Evolutionary conservation across 1,284 basidiomycete species (phyloP).

Genomic region (Blastosporella zonata): DNA sequence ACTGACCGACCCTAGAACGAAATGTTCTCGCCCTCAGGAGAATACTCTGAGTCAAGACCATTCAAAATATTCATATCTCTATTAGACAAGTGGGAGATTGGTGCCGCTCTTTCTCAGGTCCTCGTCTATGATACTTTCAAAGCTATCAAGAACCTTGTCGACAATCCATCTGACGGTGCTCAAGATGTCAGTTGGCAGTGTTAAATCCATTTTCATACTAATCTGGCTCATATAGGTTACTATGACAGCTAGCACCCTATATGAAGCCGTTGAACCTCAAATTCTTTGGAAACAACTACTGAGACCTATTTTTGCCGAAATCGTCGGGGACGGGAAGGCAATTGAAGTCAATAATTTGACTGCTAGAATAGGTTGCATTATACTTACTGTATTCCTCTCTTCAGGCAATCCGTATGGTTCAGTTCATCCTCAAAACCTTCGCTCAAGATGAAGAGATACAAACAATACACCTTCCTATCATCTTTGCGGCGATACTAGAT

Average conservation of each 20-base stretch:
- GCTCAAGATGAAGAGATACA: slow-evolving; percentile 83
- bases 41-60: slow-evolving; percentile 77
- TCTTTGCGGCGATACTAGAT: slow-evolving; percentile 67
- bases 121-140: slow-evolving; percentile 81
- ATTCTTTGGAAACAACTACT: slow-evolving; percentile 84
- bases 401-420: slow-evolving; percentile 61
- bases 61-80: slow-evolving; percentile 96
- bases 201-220: background rate
- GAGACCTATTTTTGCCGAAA: slow-evolving; percentile 48
- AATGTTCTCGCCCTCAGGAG: slow-evolving; percentile 67
- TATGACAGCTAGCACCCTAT: slow-evolving; percentile 86
- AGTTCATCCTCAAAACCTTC: slow-evolving; percentile 73
- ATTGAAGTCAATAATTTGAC: slow-evolving; percentile 40
- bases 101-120: slow-evolving; percentile 74
- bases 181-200: slow-evolving; percentile 55
- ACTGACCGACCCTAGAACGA: slow-evolving; percentile 49
- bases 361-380: slow-evolving; percentile 1
- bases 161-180: slow-evolving; percentile 45
- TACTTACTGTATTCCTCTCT: background rate
- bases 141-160: slow-evolving; percentile 60
- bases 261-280: slow-evolving; percentile 90
- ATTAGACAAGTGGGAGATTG: slow-evolving; percentile 97
- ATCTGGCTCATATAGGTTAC: slow-evolving; percentile 47
- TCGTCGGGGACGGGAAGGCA: slow-evolving; percentile 39
- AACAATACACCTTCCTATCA: slow-evolving; percentile 76